Base-by-base conservation (phyloP, 768 basidiomycete species). In the Tulasnella calospora region DNA sequence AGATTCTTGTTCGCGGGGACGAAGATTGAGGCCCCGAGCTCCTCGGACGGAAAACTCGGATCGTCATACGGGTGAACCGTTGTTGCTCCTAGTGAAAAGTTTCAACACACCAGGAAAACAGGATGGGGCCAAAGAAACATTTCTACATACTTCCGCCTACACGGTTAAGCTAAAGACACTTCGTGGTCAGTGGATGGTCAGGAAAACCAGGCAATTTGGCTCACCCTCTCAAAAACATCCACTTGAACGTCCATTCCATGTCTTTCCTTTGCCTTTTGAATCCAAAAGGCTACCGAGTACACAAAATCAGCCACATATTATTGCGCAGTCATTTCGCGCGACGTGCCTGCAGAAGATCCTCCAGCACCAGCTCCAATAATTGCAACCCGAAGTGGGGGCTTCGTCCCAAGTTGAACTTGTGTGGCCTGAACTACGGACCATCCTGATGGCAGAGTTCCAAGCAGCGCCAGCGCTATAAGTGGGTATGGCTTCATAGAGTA, bases 361-460 rank as follows among this genome's bases (percentile, higher is more conserved):
- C 87, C 94, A 17, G 96, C 95, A 36, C 96, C 96, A 0, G 96
- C 95, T 19, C 96, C 96, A 76, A 98, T 89, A 82, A 98, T 91
- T 8, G 95, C 96, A 81, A 98, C 87, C 71, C 91, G 41, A 51
- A 78, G 61, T 33, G 61, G 61, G 61, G 27, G 61, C 19, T 27
- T 67, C 30, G 33, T 17, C 15, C 61, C 61, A 15, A 67, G 61
- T 12, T 67, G 61, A 67, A 67, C 61, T 33, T 67, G 61, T 27
- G 61, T 30, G 33, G 61, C 61, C 27, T 67, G 61, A 67, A 17
- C 61, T 51, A 4, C 51, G 33, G 61, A 33, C 61, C 61, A 67
- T 35, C 30, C 30, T 15, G 35, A 35, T 35, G 61, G 61, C 61
- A 67, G 61, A 27, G 33, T 33, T 17, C 61, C 61, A 33, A 67